phyloP scores from a whole-genome alignment of 805 yeast genomes.

The Saturnispora dispora region DNA sequence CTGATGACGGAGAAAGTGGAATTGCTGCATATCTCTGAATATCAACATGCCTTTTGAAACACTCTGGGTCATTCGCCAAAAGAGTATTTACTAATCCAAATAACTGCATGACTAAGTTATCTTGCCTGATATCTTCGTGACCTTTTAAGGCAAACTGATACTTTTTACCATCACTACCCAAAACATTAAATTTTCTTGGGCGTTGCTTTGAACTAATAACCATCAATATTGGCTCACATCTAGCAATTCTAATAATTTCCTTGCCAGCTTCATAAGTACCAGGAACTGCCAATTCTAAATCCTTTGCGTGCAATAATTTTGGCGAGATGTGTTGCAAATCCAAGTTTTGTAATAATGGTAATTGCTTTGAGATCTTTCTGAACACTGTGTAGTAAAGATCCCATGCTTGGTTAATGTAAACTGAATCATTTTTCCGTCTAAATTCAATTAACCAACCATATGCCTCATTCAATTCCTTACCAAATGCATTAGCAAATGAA shows the following conservation, averaged over 20 bases:
- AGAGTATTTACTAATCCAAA: slow-evolving; percentile 92
- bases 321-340: slow-evolving; percentile 95
- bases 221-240: slow-evolving; percentile 73
- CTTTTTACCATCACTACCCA: slow-evolving; percentile 88
- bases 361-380: slow-evolving; percentile 79
- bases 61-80: slow-evolving; percentile 82
- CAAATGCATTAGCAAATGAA: slow-evolving; percentile 87
- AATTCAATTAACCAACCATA: slow-evolving; percentile 86
- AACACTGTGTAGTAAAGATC: slow-evolving; percentile 91
- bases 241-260: slow-evolving; percentile 60
- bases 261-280: slow-evolving; percentile 87
- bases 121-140: slow-evolving; percentile 97
- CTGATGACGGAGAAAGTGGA: slow-evolving; percentile 95
- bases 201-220: slow-evolving; percentile 94
- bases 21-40: slow-evolving; percentile 89
- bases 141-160: slow-evolving; percentile 83
- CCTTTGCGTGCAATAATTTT: slow-evolving; percentile 63
- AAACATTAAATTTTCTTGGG: slow-evolving; percentile 73
- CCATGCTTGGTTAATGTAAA: slow-evolving; percentile 95
- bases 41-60: slow-evolving; percentile 90
- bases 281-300: slow-evolving; percentile 84
- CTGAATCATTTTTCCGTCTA: slow-evolving; percentile 74
- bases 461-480: slow-evolving; percentile 87
- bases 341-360: slow-evolving; percentile 76
- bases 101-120: slow-evolving; percentile 93